Conservation (phyloP, 2,329 filamentous ascomycete species). For the Epichloe glyceriae region DNA sequence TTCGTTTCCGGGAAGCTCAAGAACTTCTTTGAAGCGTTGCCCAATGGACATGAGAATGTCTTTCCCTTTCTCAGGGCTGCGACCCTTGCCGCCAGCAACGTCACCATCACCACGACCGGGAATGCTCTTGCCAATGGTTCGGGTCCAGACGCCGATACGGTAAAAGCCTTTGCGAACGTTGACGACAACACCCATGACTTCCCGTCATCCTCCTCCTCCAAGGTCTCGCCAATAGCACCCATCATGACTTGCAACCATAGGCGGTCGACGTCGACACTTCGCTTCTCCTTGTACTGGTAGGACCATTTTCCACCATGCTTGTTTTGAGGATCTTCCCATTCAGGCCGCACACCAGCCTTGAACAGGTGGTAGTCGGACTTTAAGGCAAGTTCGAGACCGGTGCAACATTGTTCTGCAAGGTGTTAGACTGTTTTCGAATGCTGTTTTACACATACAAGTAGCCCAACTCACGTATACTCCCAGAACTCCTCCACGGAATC, state of each 20-base stretch:
- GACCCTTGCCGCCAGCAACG: slow-evolving; percentile 63
- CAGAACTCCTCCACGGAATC: slow-evolving; percentile 99
- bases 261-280: slow-evolving; percentile 79
- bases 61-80: slow-evolving; percentile 68
- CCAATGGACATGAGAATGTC: slow-evolving; percentile 78
- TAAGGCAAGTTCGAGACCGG: slow-evolving; percentile 83
- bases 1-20: slow-evolving; percentile 66
- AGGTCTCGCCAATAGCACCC: slow-evolving; percentile 89
- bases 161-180: slow-evolving; percentile 98
- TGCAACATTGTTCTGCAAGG: slow-evolving; percentile 84
- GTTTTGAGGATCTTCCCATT: slow-evolving; percentile 98
- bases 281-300: slow-evolving; percentile 95
- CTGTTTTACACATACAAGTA: slow-evolving; percentile 2
- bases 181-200: slow-evolving; percentile 98
- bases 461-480: slow-evolving; percentile 75
- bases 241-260: slow-evolving; percentile 97
- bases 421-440: slow-evolving; percentile 6
- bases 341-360: slow-evolving; percentile 91
- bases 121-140: slow-evolving; percentile 77
- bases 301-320: slow-evolving; percentile 99
- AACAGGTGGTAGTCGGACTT: slow-evolving; percentile 99
- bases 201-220: slow-evolving; percentile 91
- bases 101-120: slow-evolving; percentile 62
- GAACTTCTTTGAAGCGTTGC: slow-evolving; percentile 79
- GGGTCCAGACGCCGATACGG: slow-evolving; percentile 94